Evolutionary conservation across 2,329 filamentous ascomycete genomes (phyloP).

Genomic region (Arthrobotrys megalospora): DNA sequence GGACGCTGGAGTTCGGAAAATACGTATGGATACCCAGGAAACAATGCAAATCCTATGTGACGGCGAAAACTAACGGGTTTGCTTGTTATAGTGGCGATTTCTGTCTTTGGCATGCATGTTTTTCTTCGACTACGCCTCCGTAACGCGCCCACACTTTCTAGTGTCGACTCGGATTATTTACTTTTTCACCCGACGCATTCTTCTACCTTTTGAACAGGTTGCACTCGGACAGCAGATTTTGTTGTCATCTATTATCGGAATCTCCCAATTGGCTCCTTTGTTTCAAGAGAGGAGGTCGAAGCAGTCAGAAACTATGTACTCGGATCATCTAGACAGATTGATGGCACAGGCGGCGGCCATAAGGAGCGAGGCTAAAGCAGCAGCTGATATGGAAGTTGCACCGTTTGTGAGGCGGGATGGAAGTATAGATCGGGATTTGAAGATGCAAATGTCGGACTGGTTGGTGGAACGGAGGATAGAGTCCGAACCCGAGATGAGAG

Average conservation of each 20-base stretch:
- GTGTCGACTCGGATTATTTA: conserved; percentile 72
- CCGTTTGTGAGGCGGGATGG: conserved; percentile 83
- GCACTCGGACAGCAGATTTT: conserved; percentile 81
- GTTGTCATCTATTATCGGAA: conserved; percentile 85
- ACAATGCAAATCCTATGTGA: neutral
- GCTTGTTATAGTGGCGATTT: conserved; percentile 68
- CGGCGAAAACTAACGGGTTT: neutral
- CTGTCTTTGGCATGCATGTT: conserved; percentile 72
- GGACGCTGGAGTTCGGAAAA: conserved; percentile 78
- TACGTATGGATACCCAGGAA: conserved; percentile 67
- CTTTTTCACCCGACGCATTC: conserved; percentile 70
- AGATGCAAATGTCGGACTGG: conserved; percentile 84
- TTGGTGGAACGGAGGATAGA: conserved; percentile 88
- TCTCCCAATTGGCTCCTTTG: conserved; percentile 83
- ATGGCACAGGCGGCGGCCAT: conserved; percentile 74
- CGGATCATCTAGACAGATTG: conserved; percentile 76
- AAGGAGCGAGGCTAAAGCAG: conserved; percentile 78
- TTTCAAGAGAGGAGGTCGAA: conserved; percentile 69
- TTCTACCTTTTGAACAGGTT: conserved; percentile 88
- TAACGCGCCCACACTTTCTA: conserved; percentile 43
- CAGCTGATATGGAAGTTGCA: conserved; percentile 83
- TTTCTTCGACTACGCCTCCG: conserved; percentile 72
- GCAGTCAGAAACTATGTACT: conserved; percentile 64
- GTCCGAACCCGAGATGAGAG: conserved; percentile 83
- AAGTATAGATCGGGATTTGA: conserved; percentile 74